phyloP scores from a whole-genome alignment of 2,329 filamentous ascomycete genomes.

The Paradendryphiella salina region DNA sequence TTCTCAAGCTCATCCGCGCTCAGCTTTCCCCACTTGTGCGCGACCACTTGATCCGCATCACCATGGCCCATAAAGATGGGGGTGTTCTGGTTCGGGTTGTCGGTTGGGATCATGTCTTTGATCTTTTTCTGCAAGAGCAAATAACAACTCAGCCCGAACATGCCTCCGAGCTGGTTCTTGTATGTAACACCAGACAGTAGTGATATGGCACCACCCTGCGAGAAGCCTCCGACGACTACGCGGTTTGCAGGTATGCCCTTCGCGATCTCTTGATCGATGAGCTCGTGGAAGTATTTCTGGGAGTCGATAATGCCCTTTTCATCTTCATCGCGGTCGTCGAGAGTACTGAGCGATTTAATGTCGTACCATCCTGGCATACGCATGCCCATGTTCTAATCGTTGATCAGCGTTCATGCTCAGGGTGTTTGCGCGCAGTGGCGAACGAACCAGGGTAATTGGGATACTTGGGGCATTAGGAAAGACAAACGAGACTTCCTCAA shows the following conservation, averaged over 20 bases:
- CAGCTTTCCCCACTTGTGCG: constrained; percentile 66
- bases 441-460: constrained; percentile 76
- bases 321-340: constrained; percentile 59
- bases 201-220: constrained; percentile 84
- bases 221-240: constrained; percentile 85
- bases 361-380: constrained; percentile 89
- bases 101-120: constrained; percentile 50
- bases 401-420: constrained; percentile 4
- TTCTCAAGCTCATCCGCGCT: constrained; percentile 69
- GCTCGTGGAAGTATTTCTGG: constrained; percentile 72
- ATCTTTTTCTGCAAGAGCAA: constrained; percentile 71
- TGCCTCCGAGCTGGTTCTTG: constrained; percentile 76
- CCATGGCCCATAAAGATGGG: constrained; percentile 91
- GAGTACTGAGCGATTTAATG: constrained; percentile 58
- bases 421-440: background rate
- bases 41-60: constrained; percentile 73
- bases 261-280: constrained; percentile 80
- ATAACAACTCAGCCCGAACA: constrained; percentile 84
- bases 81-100: constrained; percentile 69
- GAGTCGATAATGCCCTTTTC: constrained; percentile 74
- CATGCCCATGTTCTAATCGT: constrained; percentile 69
- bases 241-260: constrained; percentile 79
- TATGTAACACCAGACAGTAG: constrained; percentile 78
- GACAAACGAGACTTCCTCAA: constrained; percentile 90
- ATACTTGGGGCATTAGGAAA: constrained; percentile 88